Base-by-base conservation (phyloP, 768 basidiomycete genomes). In the Chlorophyllum brunneum region DNA sequence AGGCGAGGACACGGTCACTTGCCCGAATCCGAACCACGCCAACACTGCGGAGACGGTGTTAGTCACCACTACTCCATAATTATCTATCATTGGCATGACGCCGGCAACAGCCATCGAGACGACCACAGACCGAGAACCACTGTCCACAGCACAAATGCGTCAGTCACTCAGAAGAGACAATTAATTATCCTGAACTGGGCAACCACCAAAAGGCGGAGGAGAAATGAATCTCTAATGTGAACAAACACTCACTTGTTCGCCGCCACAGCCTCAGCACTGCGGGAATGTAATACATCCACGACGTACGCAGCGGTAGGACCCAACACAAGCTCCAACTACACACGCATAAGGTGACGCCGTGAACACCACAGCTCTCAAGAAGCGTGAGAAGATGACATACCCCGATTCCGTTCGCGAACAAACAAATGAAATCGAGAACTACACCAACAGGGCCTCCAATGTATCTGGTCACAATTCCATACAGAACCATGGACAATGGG, bases 381-480 rank as follows among this genome's bases (percentile, higher is more conserved):
- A 8, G n/a, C 16, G 3, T 10, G 8, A 11, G 9, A 29, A 22
- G 8, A 34, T 13, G 22, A 70, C 79, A 46, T 56, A 85, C 85
- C 33, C 84, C 84, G 13, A 82, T 37, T 15, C 83, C 82, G 54
- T 85, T 84, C 33, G 76, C 51, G 58, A 84, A 85, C 9, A 89
- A 60, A 55, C 78, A 85, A 0, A 77, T 16, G 5, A 86, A 65
- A 56, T 74, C 78, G 4, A 82, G 59, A 1, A 66, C 63, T 22
- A 87, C 63, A 2, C 86, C 85, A 0, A 70, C 36, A 0, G 56
- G 69, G 2, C 82, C 81, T 5, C 66, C 67, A 4, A 86, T 66
- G 58, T 74, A 84, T 29, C 69, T 58, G 11, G 74, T 80, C 15
- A 75, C 58, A 3, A 85, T 55, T 0, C 86, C 84, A 0, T 70